Evolutionary conservation across 495 filamentous ascomycete species (phyloP), one percentile per base, ranked within the genome.

Genomic region (Podospora bellae-mahoneyi): DNA sequence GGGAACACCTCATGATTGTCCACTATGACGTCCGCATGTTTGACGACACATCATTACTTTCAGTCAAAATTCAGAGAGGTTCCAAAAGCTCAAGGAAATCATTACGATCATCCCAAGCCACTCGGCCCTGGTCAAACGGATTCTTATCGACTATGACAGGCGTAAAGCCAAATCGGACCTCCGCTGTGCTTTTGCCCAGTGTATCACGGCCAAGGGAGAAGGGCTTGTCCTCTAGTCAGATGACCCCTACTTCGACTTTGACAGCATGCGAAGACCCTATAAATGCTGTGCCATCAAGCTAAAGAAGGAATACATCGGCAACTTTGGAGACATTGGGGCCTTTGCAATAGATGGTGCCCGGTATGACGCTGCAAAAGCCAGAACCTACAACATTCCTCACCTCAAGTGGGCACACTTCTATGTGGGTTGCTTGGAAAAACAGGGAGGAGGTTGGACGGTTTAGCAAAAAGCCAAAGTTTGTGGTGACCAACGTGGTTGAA

Each of bases 261-360:
- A 76, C 34, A 69, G 77, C 15, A 67, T 71, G 19, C 65, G 70
- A 68, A 70, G 73, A 55, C 67, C 60, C 57, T 83, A 77, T 44
- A 79, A 70, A 44, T 83, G 82, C 62, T 83, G 84, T 28, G 90
- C 88, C 78, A 91, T 96, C 72, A 97, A 96, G 77, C 74, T 97
- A 30, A 97, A 97, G 75, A 96, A 94, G 70, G 92, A 96, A 71
- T 97, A 96, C 68, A 90, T 97, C n/a, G 81, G 81, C 20, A 86
- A 87, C 5, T 83, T 93, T 70, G 93, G 92, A 1, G 92, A 96
- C 71, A 89, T 91, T 55, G 87, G 90, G 1, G 93, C 96, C 75
- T 90, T 97, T 70, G 87, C 90, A 1, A 83, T 94, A 6, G 78
- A 96, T 39, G 93, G 91, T 4, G 92, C 84, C 6, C 83, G 84